Base-by-base conservation (phyloP, 192 early-diverging fungal genomes). In the Coemansia biformis region DNA sequence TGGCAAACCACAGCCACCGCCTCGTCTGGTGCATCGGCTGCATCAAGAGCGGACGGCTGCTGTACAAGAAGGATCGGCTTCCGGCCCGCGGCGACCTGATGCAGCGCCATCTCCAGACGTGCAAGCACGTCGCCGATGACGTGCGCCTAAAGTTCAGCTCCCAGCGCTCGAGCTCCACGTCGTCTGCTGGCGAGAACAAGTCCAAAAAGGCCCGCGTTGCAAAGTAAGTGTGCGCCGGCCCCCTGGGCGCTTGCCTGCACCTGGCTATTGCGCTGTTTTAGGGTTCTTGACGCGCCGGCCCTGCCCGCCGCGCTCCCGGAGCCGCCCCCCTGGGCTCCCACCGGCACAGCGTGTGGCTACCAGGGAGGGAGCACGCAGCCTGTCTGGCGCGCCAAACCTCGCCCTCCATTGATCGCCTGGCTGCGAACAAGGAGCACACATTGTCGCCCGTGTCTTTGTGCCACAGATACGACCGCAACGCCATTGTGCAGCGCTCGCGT, bases 1-100 rank as follows among this genome's bases (percentile, higher is more conserved):
- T 75, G 72, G 72, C 72, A 17, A 75, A 75, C 66, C 59, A 75
- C 43, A 75, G 72, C 55, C 72, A 75, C 35, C 72, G 72, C 18
- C 54, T 75, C 34, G 72, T 75, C 19, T 68, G 66, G 66, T 75
- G 72, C 33, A 68, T 68, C 18, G 72, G 53, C 22, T 75, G 72
- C 47, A 73, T 73, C 49, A 73, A 73, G 37, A 73, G 70, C 54
- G 58, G 54, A 18, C 51, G 70, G 9, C 49, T 50, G 15, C 54
- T 73, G 57, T 73, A 45, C 54, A 61, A 51, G 43, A 56, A 54
- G 22, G 70, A 73, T 40, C 52, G 70, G 9, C 58, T 73, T 24
- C 70, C 70, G 5, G 70, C 70, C 6, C 70, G 70, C 28, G 70
- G 70, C 33, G 70, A 73, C 46, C 54, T 73, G 48, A 73, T 73